phyloP scores from a whole-genome alignment of 305 asterid species.

The Nicotiana rustica region DNA sequence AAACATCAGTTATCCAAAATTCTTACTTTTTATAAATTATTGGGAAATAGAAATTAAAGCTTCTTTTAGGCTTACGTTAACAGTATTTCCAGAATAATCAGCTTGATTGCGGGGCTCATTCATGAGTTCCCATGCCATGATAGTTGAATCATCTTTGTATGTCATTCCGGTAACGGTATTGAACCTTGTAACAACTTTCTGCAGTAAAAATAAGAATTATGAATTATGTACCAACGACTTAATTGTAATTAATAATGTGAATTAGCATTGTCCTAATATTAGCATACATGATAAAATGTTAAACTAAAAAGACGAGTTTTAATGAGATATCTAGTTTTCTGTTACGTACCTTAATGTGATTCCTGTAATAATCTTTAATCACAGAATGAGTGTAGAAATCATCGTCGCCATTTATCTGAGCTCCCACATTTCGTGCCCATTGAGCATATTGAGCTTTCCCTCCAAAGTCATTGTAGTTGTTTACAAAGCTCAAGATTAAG shows the following conservation, averaged over 20 bases:
- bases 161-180: constrained; percentile 57
- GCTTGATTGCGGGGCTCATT: constrained; percentile 79
- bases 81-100: constrained; percentile 67
- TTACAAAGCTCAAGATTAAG: constrained; percentile 55
- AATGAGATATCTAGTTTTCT: neutral
- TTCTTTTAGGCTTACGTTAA: constrained; percentile 45
- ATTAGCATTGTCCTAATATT: neutral
- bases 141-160: constrained; percentile 65
- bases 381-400: constrained; percentile 75
- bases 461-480: constrained; percentile 66
- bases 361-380: constrained; percentile 63
- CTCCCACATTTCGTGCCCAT: constrained; percentile 61
- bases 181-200: constrained; percentile 68
- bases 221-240: constrained; percentile 27
- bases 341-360: constrained; percentile 54
- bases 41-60: neutral
- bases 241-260: neutral
- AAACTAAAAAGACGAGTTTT: neutral
- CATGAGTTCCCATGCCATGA: constrained; percentile 91
- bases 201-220: constrained; percentile 33
- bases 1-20: neutral
- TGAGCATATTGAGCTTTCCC: constrained; percentile 58
- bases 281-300: neutral
- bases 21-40: neutral
- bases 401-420: constrained; percentile 51